Base-by-base conservation (phyloP, 83 land plant genomes). In the Picea mariana region DNA sequence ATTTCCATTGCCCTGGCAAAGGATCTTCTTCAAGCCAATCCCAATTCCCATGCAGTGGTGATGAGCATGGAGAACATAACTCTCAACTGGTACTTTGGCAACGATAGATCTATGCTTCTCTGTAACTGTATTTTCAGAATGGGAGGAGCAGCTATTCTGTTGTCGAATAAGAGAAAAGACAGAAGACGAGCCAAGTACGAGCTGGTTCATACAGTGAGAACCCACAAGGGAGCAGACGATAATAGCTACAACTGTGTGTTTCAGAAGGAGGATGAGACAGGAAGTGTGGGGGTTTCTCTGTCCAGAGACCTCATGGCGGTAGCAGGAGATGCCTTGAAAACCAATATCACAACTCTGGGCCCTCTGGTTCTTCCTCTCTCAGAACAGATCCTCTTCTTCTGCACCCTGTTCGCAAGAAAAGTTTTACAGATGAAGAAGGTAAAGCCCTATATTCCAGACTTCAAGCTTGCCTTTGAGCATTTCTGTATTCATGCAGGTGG, bases 381-480 rank as follows among this genome's bases (percentile, higher is more conserved):
- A 0, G 80, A 79, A n/a, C 80, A 79, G 52, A 40, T 62, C 24
- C 23, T 62, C 17, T 79, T 79, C 16, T 34, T 79, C 4, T 20
- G 49, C 13, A 79, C 66, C 1, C 47, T 79, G 26, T 5, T 79
- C 6, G 49, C 67, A 2, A 20, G 47, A 20, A 79, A 62, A 11
- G 49, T 79, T 9, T 21, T 79, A 1, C 42, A 79, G 20, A 62
- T 68, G 69, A 34, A 77, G 52, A 62, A 44, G n/a, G 62, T 67
- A 5, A 81, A 67, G 38, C 76, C 76, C 40, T 68, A 67, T n/a
- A 68, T 82, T 3, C 83, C 83, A 15, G 81, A 82, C 6, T 82
- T 82, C 81, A 75, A 76, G 83, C 78, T 69, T 1, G 83, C 83
- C 5, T 82, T 82, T 34, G 83, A 82, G 52, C 83, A 82, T 20